Base-by-base conservation (phyloP, 805 yeast species). In the Scheffersomyces ergatensis region DNA sequence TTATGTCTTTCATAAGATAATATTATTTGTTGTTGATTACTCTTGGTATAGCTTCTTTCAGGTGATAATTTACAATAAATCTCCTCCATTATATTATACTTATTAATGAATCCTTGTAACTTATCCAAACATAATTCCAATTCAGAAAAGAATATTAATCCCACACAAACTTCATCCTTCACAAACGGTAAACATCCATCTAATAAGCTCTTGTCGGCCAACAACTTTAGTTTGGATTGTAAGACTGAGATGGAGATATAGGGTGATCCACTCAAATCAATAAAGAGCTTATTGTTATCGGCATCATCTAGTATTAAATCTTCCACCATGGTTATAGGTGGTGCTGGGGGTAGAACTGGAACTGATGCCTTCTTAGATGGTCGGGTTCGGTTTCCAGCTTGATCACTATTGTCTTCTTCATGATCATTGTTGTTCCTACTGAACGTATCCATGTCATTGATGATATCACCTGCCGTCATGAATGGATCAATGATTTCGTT, bases 171-270 rank as follows among this genome's bases (percentile, higher is more conserved):
- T 44, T 45, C 38, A 32, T 58, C 54, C 34, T 63, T 61, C n/a
- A 75, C 51, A 5, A 78, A 55, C 1, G 82, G 77, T 17, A 78
- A 51, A 47, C 79, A 75, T 0, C 81, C 82, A 54, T 78, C 83
- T 17, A 75, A 51, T 36, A 76, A 60, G 3, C 72, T 69, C 13
- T 62, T 59, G 15, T 53, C 48, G 30, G 74, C 78, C n/a, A 76
- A 55, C 7, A 56, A 39, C 2, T 45, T 36, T 25, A 77, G 50
- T 44, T 69, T 69, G 2, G 50, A 32, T 36, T 70, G 55, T 18
- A 78, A 51, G 7, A 46, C 45, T 1, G 58, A 34, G 8, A 60
- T 50, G 0, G 73, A 43, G 5, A 70, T 62, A 42, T 56, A 64
- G 3, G 65, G 59, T 2, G 73, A 57, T 1, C 52, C 52, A 4